Base-by-base conservation (phyloP, 805 yeast genomes). In the Scheffersomyces amazonensis region DNA sequence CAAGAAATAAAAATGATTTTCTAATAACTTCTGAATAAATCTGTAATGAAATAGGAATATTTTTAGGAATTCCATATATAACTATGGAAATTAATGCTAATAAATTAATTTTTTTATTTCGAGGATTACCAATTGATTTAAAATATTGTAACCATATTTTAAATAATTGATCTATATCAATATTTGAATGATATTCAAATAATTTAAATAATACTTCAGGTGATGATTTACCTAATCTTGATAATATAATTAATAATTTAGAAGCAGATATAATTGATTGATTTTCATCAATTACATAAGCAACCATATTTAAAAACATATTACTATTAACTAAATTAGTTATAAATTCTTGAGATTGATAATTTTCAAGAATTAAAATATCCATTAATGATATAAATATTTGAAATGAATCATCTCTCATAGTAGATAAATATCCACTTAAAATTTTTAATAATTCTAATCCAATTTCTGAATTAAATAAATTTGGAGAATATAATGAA, bases 401-500 rank as follows among this genome's bases (percentile, higher is more conserved):
- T 25, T 71, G 76, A 35, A 79, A 68, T 0, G 87, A 64, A 59
- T 86, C 95, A 53, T 85, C 93, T 42, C 91, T 73, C 76, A 84
- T 73, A 12, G 69, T 71, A 16, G 73, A 56, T 19, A 85, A 53
- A 49, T 83, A 81, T 5, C 68, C 73, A 0, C 81, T 69, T 22
- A 82, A 50, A 5, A 75, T 66, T 27, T 66, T 60, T 44, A 83
- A 76, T 12, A 76, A 56, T 21, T 69, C 66, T 6, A 62, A 32
- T 0, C 68, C 73, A 3, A 59, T 50, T 3, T 60, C 62, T 3
- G 52, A 47, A 12, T 54, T 58, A 36, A 79, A 68, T 4, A 64
- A 37, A 11, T 62, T 58, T 1, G 80, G 76, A 1, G 69, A 49
- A 16, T 78, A 41, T 16, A 86, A 58, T 0, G 80, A 53, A 56